Evolutionary conservation across 2,329 filamentous ascomycete species (phyloP).

Genomic region (Nothomitra cinnamomea): DNA sequence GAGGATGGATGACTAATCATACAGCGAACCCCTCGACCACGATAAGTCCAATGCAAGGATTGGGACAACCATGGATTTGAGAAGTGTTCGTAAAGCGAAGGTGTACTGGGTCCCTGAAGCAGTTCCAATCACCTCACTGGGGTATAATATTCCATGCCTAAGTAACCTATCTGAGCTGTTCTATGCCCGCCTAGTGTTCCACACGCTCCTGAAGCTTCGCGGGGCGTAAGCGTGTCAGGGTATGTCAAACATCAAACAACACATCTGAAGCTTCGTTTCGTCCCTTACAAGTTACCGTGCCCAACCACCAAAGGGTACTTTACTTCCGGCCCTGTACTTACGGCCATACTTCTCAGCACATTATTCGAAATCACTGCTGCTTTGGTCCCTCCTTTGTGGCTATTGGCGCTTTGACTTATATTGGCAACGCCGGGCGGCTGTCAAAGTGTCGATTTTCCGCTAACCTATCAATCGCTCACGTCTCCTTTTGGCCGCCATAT

Average conservation of each 20-base stretch:
- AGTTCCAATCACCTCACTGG: too few relatives aligned
- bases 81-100: too few relatives aligned
- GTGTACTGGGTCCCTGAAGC: too few relatives aligned
- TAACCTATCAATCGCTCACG: not conserved
- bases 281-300: not conserved
- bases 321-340: too few relatives aligned
- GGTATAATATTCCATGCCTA: too few relatives aligned
- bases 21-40: too few relatives aligned
- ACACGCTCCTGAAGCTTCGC: not conserved
- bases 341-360: too few relatives aligned
- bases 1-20: too few relatives aligned
- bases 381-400: not conserved
- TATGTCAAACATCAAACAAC: conserved; percentile 1
- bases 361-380: too few relatives aligned
- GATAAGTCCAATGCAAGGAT: too few relatives aligned
- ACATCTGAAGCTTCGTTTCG: not conserved
- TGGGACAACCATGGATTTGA: too few relatives aligned
- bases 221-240: not conserved
- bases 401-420: conserved; percentile 2
- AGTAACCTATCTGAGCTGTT: too few relatives aligned
- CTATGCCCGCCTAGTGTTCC: not conserved
- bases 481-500: not conserved
- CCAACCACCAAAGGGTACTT: not conserved
- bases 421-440: conserved; percentile 1
- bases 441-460: not conserved